These are phyloP conservation scores for Apophysomyces trapeziformis DNA, from an alignment of 371 early-diverging fungal species.

Conservation along the genomic window DNA sequence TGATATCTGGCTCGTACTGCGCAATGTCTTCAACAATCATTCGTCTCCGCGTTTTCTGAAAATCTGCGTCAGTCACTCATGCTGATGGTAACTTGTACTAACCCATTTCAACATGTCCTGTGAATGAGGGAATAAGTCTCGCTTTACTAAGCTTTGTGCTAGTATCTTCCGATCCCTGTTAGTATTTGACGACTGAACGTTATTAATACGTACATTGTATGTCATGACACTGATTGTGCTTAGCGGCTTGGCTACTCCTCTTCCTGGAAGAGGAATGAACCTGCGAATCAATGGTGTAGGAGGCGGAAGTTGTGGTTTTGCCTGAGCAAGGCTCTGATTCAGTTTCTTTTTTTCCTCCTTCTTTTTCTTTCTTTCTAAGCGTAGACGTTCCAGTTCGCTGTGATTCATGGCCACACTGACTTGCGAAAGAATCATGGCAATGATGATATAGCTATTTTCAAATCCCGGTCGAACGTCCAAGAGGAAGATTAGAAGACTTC, in stretches of 20 bases:
- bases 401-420: neutral
- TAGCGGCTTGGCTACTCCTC: neutral
- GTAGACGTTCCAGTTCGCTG: slow-evolving; percentile 19
- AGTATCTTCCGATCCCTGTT: slow-evolving; percentile 37
- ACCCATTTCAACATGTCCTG: slow-evolving; percentile 52
- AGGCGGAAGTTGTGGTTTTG: slow-evolving; percentile 15
- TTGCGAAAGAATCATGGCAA: too few species aligned
- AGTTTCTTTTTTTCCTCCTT: slow-evolving; percentile 20
- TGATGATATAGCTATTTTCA: too few species aligned
- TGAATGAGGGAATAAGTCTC: slow-evolving; percentile 60
- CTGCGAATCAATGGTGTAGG: slow-evolving; percentile 27
- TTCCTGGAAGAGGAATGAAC: slow-evolving; percentile 24
- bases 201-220: slow-evolving; percentile 34
- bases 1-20: slow-evolving; percentile 52
- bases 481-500: too few species aligned
- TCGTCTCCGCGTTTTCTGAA: slow-evolving; percentile 41
- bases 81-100: neutral
- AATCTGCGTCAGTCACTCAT: neutral
- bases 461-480: too few species aligned
- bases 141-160: slow-evolving; percentile 57
- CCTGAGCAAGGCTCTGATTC: slow-evolving; percentile 5
- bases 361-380: slow-evolving; percentile 24
- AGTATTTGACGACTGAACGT: neutral
- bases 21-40: slow-evolving; percentile 56
- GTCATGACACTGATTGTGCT: slow-evolving; percentile 40